A percentile compares a stretch with the other conserved stretches of the same genome.
phyloP scores from a whole-genome alignment of 345 rosid genomes.

The Viola odorata region DNA sequence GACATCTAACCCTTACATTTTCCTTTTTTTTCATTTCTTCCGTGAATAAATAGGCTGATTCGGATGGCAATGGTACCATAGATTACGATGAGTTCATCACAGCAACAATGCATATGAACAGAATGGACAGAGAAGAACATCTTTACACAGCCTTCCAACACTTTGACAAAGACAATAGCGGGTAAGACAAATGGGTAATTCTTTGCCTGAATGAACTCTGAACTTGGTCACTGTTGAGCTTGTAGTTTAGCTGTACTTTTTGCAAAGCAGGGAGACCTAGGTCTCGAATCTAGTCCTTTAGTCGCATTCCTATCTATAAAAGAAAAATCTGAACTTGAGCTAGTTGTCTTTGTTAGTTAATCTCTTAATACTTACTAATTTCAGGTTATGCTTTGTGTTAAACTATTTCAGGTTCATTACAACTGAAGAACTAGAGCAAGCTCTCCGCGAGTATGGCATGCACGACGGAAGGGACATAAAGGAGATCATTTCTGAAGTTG shows the following conservation, averaged over 20 bases:
- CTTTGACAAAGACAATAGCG: constrained; percentile 80
- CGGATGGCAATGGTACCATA: constrained; percentile 74
- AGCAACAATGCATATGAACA: constrained; percentile 75
- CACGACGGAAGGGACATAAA: constrained; percentile 58
- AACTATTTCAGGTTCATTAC: constrained; percentile 66
- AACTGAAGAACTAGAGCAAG: constrained; percentile 58
- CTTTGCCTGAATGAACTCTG: background rate
- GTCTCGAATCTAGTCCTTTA: background rate
- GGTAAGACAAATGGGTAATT: constrained; percentile 32
- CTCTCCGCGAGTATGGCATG: constrained; percentile 67
- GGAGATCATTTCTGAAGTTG: constrained; percentile 75
- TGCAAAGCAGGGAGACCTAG: background rate
- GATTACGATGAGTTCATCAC: constrained; percentile 77
- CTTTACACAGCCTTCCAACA: constrained; percentile 77
- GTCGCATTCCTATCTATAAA: no score
- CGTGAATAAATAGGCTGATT: constrained; percentile 57
- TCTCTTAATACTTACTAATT: no score
- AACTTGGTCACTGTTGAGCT: background rate
- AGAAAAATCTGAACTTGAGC: no score
- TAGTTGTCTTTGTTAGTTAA: no score
- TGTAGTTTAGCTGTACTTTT: constrained; percentile 11
- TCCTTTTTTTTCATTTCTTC: background rate
- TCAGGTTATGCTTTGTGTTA: constrained; percentile 27
- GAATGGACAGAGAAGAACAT: constrained; percentile 76
- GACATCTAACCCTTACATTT: background rate